A percentile compares a stretch with the other conserved stretches of the same genome.
These are phyloP conservation scores for Pichia membranifaciens DNA, from an alignment of 805 yeast species.

Conservation along the genomic window DNA sequence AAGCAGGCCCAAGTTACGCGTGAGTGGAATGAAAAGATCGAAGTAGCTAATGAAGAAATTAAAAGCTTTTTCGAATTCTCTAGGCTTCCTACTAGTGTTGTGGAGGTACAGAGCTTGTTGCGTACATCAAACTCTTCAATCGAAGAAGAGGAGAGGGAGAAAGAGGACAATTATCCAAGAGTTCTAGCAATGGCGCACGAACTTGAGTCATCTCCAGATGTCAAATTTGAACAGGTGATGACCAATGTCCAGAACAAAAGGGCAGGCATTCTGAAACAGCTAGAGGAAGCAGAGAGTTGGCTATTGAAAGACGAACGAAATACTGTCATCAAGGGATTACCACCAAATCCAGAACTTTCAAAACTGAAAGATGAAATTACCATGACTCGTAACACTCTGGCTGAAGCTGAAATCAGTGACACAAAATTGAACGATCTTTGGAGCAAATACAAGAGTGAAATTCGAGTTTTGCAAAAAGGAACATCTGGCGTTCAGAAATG, in stretches of 20 bases:
- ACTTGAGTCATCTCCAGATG: constrained; percentile 15
- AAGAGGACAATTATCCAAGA: constrained; percentile 34
- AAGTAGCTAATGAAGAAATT: constrained; percentile 74
- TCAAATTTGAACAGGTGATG: constrained; percentile 3
- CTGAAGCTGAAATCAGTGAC: constrained; percentile 60
- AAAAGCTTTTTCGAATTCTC: constrained; percentile 75
- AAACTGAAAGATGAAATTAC: constrained; percentile 47
- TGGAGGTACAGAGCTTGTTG: constrained; percentile 40
- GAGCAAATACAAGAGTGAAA: constrained; percentile 36
- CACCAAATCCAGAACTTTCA: constrained; percentile 4
- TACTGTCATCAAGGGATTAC: constrained; percentile 15
- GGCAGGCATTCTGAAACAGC: neutral
- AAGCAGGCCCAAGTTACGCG: constrained; percentile 76
- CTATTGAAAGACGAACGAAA: constrained; percentile 33
- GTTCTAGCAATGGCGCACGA: constrained; percentile 36
- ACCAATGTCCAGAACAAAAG: constrained; percentile 1
- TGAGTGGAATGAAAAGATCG: constrained; percentile 64
- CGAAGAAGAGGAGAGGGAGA: constrained; percentile 18
- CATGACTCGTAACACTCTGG: constrained; percentile 50
- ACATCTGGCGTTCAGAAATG: constrained; percentile 34
- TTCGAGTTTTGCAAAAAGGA: constrained; percentile 42
- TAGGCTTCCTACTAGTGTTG: constrained; percentile 63
- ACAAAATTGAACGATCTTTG: constrained; percentile 44
- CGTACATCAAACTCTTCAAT: constrained; percentile 10
- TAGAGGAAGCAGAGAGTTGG: constrained; percentile 8